Conservation (phyloP, 2,329 filamentous ascomycete species). For the Penicillium brevicompactum region DNA sequence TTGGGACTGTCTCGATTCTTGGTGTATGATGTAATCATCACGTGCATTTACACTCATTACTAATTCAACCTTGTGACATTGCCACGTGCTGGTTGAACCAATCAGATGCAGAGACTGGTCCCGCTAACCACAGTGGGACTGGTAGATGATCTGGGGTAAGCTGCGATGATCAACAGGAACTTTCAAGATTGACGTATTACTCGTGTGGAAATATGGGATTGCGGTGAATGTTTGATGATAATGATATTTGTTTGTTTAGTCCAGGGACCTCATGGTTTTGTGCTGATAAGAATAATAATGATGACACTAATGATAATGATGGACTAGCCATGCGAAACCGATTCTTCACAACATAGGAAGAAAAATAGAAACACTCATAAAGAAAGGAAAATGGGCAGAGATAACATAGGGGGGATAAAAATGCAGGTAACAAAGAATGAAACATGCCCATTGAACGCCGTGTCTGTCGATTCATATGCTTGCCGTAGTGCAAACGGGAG, state of each 20-base stretch:
- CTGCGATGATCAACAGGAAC: slow-evolving; percentile 5
- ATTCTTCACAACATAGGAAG: slow-evolving; percentile 4
- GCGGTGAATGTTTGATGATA: not conserved
- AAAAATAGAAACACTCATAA: not conserved
- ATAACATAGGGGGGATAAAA: not conserved
- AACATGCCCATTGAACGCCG: slow-evolving; percentile 5
- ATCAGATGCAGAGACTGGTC: not conserved
- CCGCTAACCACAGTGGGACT: slow-evolving; percentile 1
- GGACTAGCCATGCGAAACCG: not conserved
- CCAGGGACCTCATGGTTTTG: not conserved
- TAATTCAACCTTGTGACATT: slow-evolving; percentile 9
- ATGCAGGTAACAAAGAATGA: slow-evolving; percentile 6
- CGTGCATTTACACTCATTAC: not conserved
- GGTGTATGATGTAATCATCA: slow-evolving; percentile 4
- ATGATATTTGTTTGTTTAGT: not conserved
- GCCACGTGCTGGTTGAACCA: slow-evolving; percentile 20
- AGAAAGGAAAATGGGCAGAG: slow-evolving; percentile 5
- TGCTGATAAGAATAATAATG: not conserved
- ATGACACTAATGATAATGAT: not conserved
- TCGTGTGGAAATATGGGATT: not conserved
- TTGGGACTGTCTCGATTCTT: slow-evolving; percentile 2
- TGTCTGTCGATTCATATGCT: slow-evolving; percentile 2
- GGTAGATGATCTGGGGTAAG: slow-evolving; percentile 26
- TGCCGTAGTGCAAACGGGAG: not conserved
- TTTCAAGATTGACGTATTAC: not conserved